phyloP scores from a whole-genome alignment of 176 grass and related monocot species.

The Aegilops sharonensis region DNA sequence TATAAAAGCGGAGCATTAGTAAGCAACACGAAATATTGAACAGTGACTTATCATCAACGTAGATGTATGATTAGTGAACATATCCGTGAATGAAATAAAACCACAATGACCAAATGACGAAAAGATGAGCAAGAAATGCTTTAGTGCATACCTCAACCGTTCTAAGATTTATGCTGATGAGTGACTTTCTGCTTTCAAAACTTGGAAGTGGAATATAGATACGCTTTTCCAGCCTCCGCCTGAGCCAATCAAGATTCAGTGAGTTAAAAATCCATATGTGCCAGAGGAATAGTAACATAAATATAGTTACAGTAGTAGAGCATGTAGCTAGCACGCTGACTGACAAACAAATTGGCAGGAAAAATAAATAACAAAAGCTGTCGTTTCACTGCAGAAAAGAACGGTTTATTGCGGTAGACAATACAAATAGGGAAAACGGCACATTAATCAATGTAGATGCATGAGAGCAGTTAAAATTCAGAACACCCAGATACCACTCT shows the following conservation, averaged over 20 bases:
- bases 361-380: constrained; percentile 6
- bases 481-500: neutral
- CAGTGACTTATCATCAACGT: neutral
- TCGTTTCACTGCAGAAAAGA: neutral
- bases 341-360: constrained; percentile 20
- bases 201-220: constrained; percentile 98
- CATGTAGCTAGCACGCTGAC: constrained; percentile 9
- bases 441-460: neutral
- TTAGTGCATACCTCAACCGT: constrained; percentile 72
- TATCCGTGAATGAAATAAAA: neutral
- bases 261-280: constrained; percentile 18
- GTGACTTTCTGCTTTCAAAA: constrained; percentile 95
- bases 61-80: neutral
- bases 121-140: neutral
- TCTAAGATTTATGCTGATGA: constrained; percentile 97
- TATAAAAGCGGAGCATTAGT: neutral
- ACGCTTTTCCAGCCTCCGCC: constrained; percentile 95
- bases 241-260: constrained; percentile 37
- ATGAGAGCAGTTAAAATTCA: constrained; percentile 19
- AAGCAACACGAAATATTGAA: neutral
- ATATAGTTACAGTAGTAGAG: neutral
- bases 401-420: neutral
- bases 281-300: neutral
- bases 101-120: neutral
- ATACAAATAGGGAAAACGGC: neutral